phyloP scores from a whole-genome alignment of 2,329 filamentous ascomycete species.

The Cordyceps sp. region DNA sequence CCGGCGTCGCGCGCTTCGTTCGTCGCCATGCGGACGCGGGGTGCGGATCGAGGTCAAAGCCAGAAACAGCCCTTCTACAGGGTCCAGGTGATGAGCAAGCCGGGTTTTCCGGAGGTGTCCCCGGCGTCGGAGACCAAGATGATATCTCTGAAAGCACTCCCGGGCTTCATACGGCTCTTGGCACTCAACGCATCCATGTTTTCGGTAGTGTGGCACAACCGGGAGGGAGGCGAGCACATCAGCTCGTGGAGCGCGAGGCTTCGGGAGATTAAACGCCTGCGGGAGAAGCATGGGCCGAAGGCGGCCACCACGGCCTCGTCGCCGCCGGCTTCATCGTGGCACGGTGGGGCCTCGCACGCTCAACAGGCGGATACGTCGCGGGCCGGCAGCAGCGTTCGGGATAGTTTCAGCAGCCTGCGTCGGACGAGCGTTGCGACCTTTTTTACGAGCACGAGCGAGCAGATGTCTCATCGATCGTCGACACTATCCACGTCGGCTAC shows the following conservation, averaged over 20 bases:
- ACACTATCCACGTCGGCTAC: conserved; percentile 34
- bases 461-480: conserved; percentile 41
- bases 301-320: conserved; percentile 8
- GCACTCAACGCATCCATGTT: conserved; percentile 92
- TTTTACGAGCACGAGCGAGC: conserved; percentile 39
- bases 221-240: conserved; percentile 63
- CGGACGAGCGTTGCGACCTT: conserved; percentile 51
- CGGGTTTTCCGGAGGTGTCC: conserved; percentile 81
- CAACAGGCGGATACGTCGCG: conserved; percentile 4
- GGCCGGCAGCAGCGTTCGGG: conserved; percentile 25
- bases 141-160: conserved; percentile 65
- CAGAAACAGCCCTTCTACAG: conserved; percentile 52
- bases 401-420: conserved; percentile 43
- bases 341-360: conserved; percentile 11
- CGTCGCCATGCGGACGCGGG: conserved; percentile 39
- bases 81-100: conserved; percentile 76
- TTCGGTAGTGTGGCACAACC: conserved; percentile 71
- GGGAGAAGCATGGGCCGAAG: conserved; percentile 47
- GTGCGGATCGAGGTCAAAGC: conserved; percentile 17
- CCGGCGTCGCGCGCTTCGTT: conserved; percentile 70
- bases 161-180: conserved; percentile 72
- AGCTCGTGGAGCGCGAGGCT: conserved; percentile 83
- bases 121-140: conserved; percentile 82
- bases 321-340: conserved; percentile 11
- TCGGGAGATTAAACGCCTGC: conserved; percentile 66